Conservation (phyloP, 441 rosid species). For the Arabidopsis hybrid region DNA sequence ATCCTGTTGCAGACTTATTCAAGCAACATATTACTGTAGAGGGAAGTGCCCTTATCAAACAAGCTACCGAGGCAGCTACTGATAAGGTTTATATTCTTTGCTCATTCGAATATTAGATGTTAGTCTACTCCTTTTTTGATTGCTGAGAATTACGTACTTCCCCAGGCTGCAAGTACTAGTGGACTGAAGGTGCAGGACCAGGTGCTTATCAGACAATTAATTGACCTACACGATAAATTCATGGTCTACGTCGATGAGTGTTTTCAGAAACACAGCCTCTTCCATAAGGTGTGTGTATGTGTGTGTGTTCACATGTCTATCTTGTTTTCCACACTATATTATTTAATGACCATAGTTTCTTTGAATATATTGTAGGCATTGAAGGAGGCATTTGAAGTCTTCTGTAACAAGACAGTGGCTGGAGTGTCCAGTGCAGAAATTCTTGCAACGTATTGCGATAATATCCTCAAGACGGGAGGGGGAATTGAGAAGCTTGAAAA, state of each 20-base stretch:
- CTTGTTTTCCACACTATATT: background rate
- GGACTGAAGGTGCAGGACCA: constrained; percentile 62
- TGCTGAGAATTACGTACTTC: constrained; percentile 24
- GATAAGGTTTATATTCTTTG: constrained; percentile 54
- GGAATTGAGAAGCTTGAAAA: constrained; percentile 79
- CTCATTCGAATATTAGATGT: background rate
- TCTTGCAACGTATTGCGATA: constrained; percentile 88
- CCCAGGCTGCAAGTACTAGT: constrained; percentile 60
- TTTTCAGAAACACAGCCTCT: constrained; percentile 79
- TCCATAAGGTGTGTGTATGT: constrained; percentile 69
- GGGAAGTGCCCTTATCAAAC: constrained; percentile 83
- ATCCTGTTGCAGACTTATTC: constrained; percentile 72
- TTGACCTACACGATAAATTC: constrained; percentile 86
- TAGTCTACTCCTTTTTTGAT: constrained; percentile 5
- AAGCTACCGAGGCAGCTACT: constrained; percentile 82
- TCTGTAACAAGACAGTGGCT: constrained; percentile 86
- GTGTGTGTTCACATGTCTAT: constrained; percentile 22
- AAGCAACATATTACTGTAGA: constrained; percentile 93
- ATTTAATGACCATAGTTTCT: constrained; percentile 1
- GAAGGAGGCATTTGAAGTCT: constrained; percentile 91
- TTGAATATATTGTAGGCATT: constrained; percentile 60
- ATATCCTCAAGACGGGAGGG: constrained; percentile 77
- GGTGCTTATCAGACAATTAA: constrained; percentile 84
- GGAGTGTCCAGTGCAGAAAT: constrained; percentile 92
- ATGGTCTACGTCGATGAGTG: constrained; percentile 73